phyloP scores from a whole-genome alignment of 2,329 filamentous ascomycete genomes.

The Xylariales sp. region DNA sequence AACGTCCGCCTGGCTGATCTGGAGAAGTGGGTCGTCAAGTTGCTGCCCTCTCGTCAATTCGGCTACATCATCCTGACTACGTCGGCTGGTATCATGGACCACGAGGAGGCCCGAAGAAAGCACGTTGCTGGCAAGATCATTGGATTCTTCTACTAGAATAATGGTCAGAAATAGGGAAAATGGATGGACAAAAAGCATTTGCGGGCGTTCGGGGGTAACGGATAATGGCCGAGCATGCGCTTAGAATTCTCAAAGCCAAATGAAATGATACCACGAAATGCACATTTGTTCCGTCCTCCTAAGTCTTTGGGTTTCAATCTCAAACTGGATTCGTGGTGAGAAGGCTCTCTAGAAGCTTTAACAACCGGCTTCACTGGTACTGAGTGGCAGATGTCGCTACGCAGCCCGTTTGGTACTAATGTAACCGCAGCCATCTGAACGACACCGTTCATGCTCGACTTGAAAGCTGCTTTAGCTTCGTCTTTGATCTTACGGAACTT shows the following conservation, averaged over 20 bases:
- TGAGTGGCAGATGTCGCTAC: too few species aligned
- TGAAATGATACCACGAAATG: conserved; percentile 26
- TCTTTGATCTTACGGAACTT: too few species aligned
- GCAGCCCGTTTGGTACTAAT: too few species aligned
- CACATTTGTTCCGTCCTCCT: conserved; percentile 16
- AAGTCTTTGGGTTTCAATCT: too few species aligned
- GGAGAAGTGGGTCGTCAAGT: conserved; percentile 99
- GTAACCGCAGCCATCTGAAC: too few species aligned
- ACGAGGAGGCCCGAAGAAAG: conserved; percentile 98
- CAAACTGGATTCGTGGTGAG: too few species aligned
- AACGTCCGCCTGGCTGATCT: conserved; percentile 96
- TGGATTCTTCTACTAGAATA: conserved; percentile 92
- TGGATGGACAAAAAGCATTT: conserved; percentile 21
- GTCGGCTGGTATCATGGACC: conserved; percentile 99
- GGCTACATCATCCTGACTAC: conserved; percentile 99
- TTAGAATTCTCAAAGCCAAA: conserved; percentile 20
- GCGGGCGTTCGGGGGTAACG: conserved; percentile 25
- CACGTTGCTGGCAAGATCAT: conserved; percentile 99
- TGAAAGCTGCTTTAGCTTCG: too few species aligned
- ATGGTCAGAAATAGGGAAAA: conserved; percentile 13
- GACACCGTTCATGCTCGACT: too few species aligned
- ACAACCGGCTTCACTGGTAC: too few species aligned
- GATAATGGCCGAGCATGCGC: conserved; percentile 19
- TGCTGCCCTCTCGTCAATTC: conserved; percentile 99
- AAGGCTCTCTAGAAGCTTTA: too few species aligned